Evolutionary conservation across 176 grass and related monocot species (phyloP), one percentile per base, ranked within the genome.

Genomic region (Rhynchospora breviuscula): DNA sequence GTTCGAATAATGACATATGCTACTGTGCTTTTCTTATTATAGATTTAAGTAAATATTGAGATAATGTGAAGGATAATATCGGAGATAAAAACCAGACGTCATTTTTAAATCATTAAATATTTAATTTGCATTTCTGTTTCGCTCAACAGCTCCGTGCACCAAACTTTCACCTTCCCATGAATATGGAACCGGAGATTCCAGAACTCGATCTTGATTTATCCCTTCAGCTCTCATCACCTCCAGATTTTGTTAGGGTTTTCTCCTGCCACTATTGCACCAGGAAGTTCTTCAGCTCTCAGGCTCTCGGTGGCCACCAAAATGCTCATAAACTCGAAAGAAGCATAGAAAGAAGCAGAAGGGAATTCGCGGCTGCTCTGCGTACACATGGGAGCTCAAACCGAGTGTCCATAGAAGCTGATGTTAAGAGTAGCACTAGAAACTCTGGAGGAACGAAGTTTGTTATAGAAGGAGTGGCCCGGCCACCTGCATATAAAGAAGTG

Each of bases 221-320:
- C 48, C 89, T 89, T 29, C 85, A 65, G 79, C 23, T 82, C 68
- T 88, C 87, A 1, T 79, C 44, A n/a, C 73, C 59, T 1, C 87
- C 89, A 14, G 85, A 89, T 84, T 86, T 54, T 4, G 81, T 54
- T 0, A 88, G 94, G 60, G 85, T 91, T 85, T 97, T 97, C 85
- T 31, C 89, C 67, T 97, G 91, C 85, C 86, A 79, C 63, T 97
- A 97, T 88, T 97, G 91, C 86, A 79, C 83, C 78, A 86, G 86
- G 59, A 91, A 90, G 89, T 93, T 97, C 86, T 60, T 76, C 73
- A 93, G 81, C 86, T 97, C 93, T 1, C 93, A 96, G 73, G 93
- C 93, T 8, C 93, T 96, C 4, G 93, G 93, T 18, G 93, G 93
- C 48, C 93, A 95, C 80, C 90, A 89, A 91, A 93, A 96, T 77